A percentile compares a stretch with the other conserved stretches of the same genome.
Evolutionary conservation across 2,329 filamentous ascomycete species (phyloP).

Genomic region (Apiospora kogelbergensis): DNA sequence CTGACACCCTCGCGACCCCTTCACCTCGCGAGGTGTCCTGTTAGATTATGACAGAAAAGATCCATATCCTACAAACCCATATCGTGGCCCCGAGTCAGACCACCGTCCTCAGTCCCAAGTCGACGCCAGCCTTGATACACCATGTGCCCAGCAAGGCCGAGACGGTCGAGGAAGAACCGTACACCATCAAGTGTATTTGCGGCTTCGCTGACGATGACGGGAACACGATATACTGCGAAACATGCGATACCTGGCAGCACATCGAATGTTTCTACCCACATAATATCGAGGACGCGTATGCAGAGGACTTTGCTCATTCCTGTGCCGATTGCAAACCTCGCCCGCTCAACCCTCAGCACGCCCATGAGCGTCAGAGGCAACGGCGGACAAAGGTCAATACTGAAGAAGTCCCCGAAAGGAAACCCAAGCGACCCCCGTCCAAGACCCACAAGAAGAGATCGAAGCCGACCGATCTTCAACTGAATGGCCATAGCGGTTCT

Average conservation of each 20-base stretch:
- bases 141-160: constrained; percentile 49
- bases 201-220: constrained; percentile 92
- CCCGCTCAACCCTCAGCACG: constrained; percentile 69
- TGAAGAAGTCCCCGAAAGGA: constrained; percentile 62
- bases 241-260: constrained; percentile 97
- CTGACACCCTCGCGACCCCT: constrained; percentile 24
- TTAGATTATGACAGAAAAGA: constrained; percentile 65
- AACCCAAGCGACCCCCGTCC: constrained; percentile 69
- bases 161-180: constrained; percentile 74
- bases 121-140: constrained; percentile 37
- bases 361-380: constrained; percentile 68
- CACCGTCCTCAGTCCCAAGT: constrained; percentile 38
- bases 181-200: constrained; percentile 98
- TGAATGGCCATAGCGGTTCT: constrained; percentile 65
- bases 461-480: constrained; percentile 66
- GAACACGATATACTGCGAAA: constrained; percentile 94
- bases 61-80: constrained; percentile 53
- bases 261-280: constrained; percentile 90
- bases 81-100: constrained; percentile 55
- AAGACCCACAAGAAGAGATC: constrained; percentile 89
- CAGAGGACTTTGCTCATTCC: constrained; percentile 74
- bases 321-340: constrained; percentile 88
- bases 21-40: constrained; percentile 40
- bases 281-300: constrained; percentile 69
- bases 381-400: constrained; percentile 49